Evolutionary conservation across 306 rosid species (phyloP), one percentile per base, ranked within the genome.

Genomic region (Crotalaria pallida): DNA sequence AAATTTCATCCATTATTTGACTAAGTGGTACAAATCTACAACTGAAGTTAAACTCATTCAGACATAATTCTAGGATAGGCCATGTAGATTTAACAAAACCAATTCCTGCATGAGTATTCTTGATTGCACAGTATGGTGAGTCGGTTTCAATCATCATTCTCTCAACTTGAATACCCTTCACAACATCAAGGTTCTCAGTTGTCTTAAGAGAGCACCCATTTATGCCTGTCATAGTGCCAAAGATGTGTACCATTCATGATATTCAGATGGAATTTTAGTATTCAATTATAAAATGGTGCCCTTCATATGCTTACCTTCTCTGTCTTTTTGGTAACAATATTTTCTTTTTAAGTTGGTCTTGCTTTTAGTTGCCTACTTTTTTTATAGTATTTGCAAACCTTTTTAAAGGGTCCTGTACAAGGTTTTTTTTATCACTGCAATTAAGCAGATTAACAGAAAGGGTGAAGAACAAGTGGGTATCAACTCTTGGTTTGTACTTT

Each of bases 91-190:
- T 88, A 58, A 94, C 95, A 79, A 87, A 87, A 21, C 79, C 86
- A 38, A 88, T 84, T 71, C 97, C 97, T 7, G 97, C 90, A 80
- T 91, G 92, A 78, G 96, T 90, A 67, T 83, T 90, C 89, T 86
- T 94, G 75, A 94, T 77, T 85, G 88, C 97, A 78, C 97, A 94
- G 79, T 94, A 90, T 38, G 98, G 98, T 40, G 97, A 90, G 64
- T 94, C 98, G 3, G 97, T 94, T 80, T 90, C 98, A 15, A 94
- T 90, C 97, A 94, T 88, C 90, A 90, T 76, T 82, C 85, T 87
- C 80, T 90, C 98, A 34, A 80, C 65, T 68, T 96, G 97, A 77
- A 88, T 90, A 65, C 76, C 86, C 79, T 77, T 87, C 72, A 90
- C 92, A 65, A 88, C 97, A 67, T 84, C 86, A 70, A 94, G 85